Percentiles rank a stretch among this genome's conserved stretches.
phyloP scores from a whole-genome alignment of 306 rosid genomes.

The Gastrolobium villosum region DNA sequence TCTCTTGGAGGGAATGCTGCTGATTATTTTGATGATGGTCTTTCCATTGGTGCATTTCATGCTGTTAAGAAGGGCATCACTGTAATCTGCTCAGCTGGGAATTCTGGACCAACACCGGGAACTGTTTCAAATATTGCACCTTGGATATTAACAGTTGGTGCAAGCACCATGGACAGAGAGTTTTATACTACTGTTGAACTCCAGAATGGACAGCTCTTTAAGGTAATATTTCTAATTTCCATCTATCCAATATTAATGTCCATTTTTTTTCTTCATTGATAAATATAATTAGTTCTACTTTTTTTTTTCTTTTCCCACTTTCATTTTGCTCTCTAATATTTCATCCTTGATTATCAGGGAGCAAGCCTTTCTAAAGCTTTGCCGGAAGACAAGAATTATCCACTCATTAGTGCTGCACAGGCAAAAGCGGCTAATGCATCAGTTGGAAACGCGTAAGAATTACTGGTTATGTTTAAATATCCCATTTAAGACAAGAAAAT shows the following conservation, averaged over 20 bases:
- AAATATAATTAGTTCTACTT: neutral
- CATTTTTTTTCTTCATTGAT: too few relatives aligned
- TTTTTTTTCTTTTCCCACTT: neutral
- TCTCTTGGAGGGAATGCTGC: slow-evolving; percentile 57
- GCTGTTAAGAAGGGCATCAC: slow-evolving; percentile 65
- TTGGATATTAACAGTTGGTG: slow-evolving; percentile 81
- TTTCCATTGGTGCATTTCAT: slow-evolving; percentile 73
- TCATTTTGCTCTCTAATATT: neutral
- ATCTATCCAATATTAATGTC: too few relatives aligned
- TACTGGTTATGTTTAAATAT: neutral
- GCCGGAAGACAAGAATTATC: slow-evolving; percentile 57
- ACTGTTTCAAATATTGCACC: slow-evolving; percentile 68
- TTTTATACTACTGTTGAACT: slow-evolving; percentile 60
- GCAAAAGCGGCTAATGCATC: slow-evolving; percentile 51
- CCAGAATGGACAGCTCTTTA: slow-evolving; percentile 55
- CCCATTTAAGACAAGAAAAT: neutral
- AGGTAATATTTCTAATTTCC: slow-evolving; percentile 43
- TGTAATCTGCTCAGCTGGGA: slow-evolving; percentile 71
- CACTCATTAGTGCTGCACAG: slow-evolving; percentile 61
- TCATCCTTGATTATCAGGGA: slow-evolving; percentile 56
- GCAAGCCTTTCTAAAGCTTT: slow-evolving; percentile 57
- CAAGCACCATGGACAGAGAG: slow-evolving; percentile 75
- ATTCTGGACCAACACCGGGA: slow-evolving; percentile 60
- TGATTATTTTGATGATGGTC: slow-evolving; percentile 47
- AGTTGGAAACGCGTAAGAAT: slow-evolving; percentile 59